These are phyloP conservation scores for Claviceps sp. DNA, from an alignment of 2,329 filamentous ascomycete species.

Conservation along the genomic window DNA sequence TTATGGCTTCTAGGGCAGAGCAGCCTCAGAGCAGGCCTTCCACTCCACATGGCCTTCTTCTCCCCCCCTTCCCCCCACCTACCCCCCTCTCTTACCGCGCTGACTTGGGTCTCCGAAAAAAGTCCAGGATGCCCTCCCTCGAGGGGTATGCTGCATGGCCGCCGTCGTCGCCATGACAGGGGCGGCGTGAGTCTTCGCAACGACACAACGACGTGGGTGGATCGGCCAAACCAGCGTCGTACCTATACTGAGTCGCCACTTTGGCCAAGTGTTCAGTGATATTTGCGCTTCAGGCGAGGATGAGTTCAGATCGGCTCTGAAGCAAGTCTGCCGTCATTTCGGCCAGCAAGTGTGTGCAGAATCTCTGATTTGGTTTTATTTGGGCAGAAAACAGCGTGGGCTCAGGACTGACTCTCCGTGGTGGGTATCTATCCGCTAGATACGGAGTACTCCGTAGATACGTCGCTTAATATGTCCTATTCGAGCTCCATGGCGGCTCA, in stretches of 20 bases:
- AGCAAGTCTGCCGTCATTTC: neutral
- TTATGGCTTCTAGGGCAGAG: neutral
- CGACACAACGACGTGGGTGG: slow-evolving; percentile 17
- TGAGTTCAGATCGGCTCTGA: neutral
- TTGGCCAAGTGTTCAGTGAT: neutral
- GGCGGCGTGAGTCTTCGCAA: slow-evolving; percentile 7
- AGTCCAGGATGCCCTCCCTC: neutral
- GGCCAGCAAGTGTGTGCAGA: neutral
- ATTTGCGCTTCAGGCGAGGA: neutral
- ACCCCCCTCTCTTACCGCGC: neutral
- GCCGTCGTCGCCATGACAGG: neutral
- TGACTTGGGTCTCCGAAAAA: neutral
- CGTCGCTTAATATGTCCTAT: too few relatives aligned
- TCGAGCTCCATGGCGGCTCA: too few relatives aligned
- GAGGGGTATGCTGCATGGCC: neutral
- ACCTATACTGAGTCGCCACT: too few relatives aligned
- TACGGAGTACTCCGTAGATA: too few relatives aligned
- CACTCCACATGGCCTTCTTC: neutral
- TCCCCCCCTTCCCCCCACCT: neutral
- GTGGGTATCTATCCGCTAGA: too few relatives aligned
- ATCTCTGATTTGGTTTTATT: neutral
- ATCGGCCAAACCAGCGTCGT: slow-evolving; percentile 10
- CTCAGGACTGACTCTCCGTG: too few relatives aligned
- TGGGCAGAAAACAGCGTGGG: too few relatives aligned
- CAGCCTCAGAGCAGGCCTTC: neutral